Conservation (phyloP, 257 asterid genomes). For the Haberlea rhodopensis region DNA sequence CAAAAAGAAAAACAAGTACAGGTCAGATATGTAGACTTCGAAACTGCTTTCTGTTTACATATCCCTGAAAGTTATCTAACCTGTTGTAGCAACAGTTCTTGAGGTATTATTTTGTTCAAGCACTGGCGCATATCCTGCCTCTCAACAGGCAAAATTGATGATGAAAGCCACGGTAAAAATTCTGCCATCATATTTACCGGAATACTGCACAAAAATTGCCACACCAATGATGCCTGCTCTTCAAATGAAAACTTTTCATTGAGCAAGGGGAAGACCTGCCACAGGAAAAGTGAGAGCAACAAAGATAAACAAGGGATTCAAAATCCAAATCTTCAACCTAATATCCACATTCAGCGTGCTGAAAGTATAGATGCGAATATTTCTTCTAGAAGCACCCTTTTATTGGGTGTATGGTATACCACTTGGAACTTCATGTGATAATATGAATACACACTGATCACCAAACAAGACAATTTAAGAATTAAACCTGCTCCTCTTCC, state of each 20-base stretch:
- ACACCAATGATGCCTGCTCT: conserved; percentile 95
- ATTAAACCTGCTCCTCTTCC: conserved; percentile 94
- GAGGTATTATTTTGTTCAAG: conserved; percentile 78
- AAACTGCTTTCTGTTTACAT: conserved; percentile 16
- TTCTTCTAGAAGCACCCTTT: conserved; percentile 1
- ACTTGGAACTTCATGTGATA: background rate
- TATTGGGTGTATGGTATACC: background rate
- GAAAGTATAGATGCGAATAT: background rate
- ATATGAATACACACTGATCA: background rate
- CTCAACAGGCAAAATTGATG: conserved; percentile 80
- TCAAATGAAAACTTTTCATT: conserved; percentile 84
- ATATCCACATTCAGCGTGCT: background rate
- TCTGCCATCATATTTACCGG: conserved; percentile 99
- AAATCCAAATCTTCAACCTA: background rate
- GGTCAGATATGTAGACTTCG: conserved; percentile 36
- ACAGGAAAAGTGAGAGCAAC: conserved; percentile 11
- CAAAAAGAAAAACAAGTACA: conserved; percentile 30
- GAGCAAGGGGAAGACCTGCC: conserved; percentile 84
- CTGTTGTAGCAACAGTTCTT: conserved; percentile 85
- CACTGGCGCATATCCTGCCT: conserved; percentile 83
- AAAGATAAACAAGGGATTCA: too few species aligned
- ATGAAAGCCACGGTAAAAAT: conserved; percentile 96
- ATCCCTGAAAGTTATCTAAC: conserved; percentile 38
- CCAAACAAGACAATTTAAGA: conserved; percentile 12
- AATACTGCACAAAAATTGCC: conserved; percentile 98